Evolutionary conservation across 352 stramenopile species (phyloP).

Genomic region (Phytophthora pluvialis): DNA sequence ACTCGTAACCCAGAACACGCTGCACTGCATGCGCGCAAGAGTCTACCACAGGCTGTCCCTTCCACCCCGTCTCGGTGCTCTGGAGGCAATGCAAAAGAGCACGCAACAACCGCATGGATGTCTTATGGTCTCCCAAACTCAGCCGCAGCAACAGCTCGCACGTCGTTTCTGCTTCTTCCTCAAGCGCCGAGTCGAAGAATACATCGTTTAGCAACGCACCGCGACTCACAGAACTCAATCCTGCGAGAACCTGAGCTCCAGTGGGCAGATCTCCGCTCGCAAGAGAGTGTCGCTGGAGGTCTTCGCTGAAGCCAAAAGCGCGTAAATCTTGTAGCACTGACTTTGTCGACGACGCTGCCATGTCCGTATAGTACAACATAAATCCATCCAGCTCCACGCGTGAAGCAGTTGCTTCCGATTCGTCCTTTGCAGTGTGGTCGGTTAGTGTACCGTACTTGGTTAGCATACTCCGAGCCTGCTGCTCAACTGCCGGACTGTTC

Average conservation of each 20-base stretch:
- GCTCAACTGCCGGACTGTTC: constrained; percentile 54
- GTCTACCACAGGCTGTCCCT: constrained; percentile 85
- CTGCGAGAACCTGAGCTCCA: constrained; percentile 50
- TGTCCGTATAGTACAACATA: constrained; percentile 84
- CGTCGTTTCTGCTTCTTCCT: constrained; percentile 87
- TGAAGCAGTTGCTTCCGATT: constrained; percentile 36
- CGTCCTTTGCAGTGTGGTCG: constrained; percentile 27
- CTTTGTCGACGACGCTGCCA: constrained; percentile 74
- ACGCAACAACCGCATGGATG: constrained; percentile 66
- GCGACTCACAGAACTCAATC: constrained; percentile 65
- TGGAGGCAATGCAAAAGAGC: constrained; percentile 82
- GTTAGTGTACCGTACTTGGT: constrained; percentile 64
- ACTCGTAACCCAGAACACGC: constrained; percentile 66
- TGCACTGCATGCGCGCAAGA: constrained; percentile 70
- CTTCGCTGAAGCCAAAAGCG: constrained; percentile 82
- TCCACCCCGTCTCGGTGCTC: constrained; percentile 87
- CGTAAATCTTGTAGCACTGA: constrained; percentile 83
- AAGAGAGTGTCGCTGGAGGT: constrained; percentile 62
- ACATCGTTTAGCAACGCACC: constrained; percentile 74
- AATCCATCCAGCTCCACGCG: constrained; percentile 79
- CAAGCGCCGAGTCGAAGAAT: constrained; percentile 87
- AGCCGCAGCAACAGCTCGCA: constrained; percentile 76
- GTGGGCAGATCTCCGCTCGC: constrained; percentile 33
- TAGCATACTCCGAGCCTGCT: constrained; percentile 72
- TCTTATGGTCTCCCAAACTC: constrained; percentile 63